Evolutionary conservation across 768 basidiomycete species (phyloP).

Genomic region (Lactarius indigo): DNA sequence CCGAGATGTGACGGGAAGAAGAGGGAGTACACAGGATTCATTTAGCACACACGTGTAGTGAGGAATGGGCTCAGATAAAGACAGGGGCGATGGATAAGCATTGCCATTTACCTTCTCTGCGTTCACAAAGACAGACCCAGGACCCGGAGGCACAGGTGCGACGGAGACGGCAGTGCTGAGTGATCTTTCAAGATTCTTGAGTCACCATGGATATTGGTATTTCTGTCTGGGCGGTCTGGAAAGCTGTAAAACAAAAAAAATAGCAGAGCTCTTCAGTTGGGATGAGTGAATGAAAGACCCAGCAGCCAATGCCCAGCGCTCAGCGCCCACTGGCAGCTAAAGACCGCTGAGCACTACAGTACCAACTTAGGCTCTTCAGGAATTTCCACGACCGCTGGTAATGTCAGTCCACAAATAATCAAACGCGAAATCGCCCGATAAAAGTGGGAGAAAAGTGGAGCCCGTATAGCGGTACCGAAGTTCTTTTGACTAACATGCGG

Average conservation of each 20-base stretch:
- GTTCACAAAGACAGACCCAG: neutral
- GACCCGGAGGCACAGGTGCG: neutral
- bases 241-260: no score
- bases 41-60: neutral
- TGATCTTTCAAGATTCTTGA: neutral
- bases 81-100: neutral
- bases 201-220: no score
- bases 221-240: neutral
- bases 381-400: no score
- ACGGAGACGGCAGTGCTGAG: neutral
- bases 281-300: no score
- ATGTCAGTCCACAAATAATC: neutral
- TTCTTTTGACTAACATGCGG: neutral
- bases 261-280: no score
- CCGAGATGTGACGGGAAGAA: neutral
- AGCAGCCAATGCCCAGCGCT: no score
- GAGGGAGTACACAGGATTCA: neutral
- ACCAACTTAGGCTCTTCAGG: no score
- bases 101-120: neutral
- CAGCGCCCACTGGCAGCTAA: no score
- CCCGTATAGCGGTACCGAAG: neutral
- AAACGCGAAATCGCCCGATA: neutral
- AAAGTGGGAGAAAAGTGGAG: neutral
- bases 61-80: neutral
- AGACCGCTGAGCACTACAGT: no score